A percentile compares a stretch with the other conserved stretches of the same genome.
Conservation (phyloP, 148 eudicot species). For the Chenopodium quinoa region DNA sequence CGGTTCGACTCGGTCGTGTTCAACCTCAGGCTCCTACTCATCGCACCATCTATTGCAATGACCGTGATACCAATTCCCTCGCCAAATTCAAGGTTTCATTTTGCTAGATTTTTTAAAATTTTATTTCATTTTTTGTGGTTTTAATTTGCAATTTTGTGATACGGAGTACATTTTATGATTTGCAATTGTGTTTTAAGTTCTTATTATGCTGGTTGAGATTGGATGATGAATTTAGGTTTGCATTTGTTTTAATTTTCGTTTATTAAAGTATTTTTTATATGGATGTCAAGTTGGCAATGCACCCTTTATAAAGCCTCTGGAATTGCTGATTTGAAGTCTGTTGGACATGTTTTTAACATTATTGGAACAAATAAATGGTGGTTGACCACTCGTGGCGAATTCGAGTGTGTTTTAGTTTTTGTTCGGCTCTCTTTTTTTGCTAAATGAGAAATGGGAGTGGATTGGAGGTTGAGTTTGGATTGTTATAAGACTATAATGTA, state of each 20-base stretch:
- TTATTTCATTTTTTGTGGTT: not conserved
- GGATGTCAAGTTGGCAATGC: not conserved
- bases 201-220: not conserved
- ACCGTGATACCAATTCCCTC: constrained; percentile 39
- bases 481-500: too few relatives aligned
- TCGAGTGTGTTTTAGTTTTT: not conserved
- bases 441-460: not conserved
- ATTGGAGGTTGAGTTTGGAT: not conserved
- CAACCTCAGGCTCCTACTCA: constrained; percentile 49
- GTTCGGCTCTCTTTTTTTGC: not conserved
- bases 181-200: not conserved
- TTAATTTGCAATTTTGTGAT: not conserved
- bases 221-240: not conserved
- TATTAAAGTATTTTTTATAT: too few relatives aligned
- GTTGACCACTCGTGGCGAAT: not conserved
- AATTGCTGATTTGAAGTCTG: not conserved
- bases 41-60: constrained; percentile 45
- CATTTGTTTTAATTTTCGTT: not conserved
- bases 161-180: too few relatives aligned
- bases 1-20: constrained; percentile 45
- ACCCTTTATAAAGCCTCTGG: not conserved
- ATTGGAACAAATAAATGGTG: not conserved
- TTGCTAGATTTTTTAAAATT: not conserved
- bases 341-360: not conserved
- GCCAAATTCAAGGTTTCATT: constrained; percentile 42